Percentiles rank a stretch among this genome's conserved stretches.
Evolutionary conservation across 495 filamentous ascomycete species (phyloP).

Genomic region (Penicillium fimorum): DNA sequence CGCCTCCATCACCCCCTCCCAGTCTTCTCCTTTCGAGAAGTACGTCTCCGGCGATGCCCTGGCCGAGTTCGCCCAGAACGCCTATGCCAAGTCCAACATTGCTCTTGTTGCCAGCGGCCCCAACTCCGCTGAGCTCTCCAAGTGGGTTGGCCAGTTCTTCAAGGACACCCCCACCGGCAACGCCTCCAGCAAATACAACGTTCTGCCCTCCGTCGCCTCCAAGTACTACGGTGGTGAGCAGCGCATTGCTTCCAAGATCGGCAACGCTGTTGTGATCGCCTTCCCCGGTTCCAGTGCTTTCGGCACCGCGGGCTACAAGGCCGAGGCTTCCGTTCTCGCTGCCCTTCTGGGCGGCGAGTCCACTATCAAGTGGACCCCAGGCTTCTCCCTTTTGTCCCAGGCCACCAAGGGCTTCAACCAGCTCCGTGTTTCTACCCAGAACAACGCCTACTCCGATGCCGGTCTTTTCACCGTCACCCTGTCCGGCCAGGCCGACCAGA

Average conservation of each 20-base stretch:
- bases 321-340: constrained; percentile 84
- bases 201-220: constrained; percentile 49
- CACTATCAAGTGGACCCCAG: constrained; percentile 91
- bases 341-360: constrained; percentile 88
- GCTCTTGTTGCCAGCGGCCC: constrained; percentile 88
- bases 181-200: constrained; percentile 37
- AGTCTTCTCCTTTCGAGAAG: constrained; percentile 65
- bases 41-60: constrained; percentile 75
- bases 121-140: constrained; percentile 68
- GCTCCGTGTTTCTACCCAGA: constrained; percentile 65
- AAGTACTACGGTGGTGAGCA: constrained; percentile 96
- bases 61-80: constrained; percentile 66
- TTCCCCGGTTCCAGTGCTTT: constrained; percentile 86
- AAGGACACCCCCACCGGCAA: constrained; percentile 42
- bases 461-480: constrained; percentile 84
- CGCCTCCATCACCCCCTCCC: constrained; percentile 64
- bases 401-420: constrained; percentile 63
- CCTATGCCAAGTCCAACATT: constrained; percentile 85
- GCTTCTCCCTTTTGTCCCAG: constrained; percentile 85
- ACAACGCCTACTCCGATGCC: constrained; percentile 88
- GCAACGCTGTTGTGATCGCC: constrained; percentile 79
- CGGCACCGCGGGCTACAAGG: constrained; percentile 70
- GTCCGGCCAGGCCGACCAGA: constrained; percentile 64
- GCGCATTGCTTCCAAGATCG: constrained; percentile 70
- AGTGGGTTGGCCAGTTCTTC: constrained; percentile 95